These are phyloP conservation scores for Pholiota conissans DNA, from an alignment of 768 basidiomycete genomes.

Conservation along the genomic window DNA sequence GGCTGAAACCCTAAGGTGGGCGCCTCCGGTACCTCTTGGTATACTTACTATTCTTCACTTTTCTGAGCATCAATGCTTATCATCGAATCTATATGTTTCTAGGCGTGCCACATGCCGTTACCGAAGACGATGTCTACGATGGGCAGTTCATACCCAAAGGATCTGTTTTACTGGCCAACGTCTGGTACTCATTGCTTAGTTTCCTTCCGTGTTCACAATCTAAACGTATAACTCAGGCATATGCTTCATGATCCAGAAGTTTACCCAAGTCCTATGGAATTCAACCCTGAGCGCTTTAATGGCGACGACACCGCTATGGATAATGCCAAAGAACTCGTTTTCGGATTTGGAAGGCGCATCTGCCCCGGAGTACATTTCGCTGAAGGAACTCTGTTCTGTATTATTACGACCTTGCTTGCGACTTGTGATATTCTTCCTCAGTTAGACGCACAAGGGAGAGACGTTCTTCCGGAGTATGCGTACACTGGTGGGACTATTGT, in stretches of 20 bases:
- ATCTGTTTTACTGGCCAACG: conserved; percentile 14
- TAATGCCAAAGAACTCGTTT: conserved; percentile 17
- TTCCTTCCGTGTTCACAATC: not conserved
- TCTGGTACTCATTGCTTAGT: conserved; percentile 15
- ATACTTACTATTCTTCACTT: conserved; percentile 3
- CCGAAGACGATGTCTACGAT: conserved; percentile 16
- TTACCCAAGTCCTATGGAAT: conserved; percentile 23
- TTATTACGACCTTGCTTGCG: conserved; percentile 28
- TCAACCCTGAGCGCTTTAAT: conserved; percentile 25
- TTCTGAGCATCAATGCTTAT: not conserved
- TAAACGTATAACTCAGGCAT: not conserved
- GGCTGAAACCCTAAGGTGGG: conserved; percentile 48
- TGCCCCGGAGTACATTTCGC: conserved; percentile 41
- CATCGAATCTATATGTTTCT: conserved; percentile 23
- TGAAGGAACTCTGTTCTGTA: conserved; percentile 24
- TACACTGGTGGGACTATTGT: conserved; percentile 17
- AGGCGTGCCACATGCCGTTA: conserved; percentile 20
- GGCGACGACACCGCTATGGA: conserved; percentile 24
- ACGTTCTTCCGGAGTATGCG: conserved; percentile 19
- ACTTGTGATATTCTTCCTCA: conserved; percentile 31
- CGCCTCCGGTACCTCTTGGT: conserved; percentile 43
- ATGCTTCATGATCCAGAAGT: conserved; percentile 25
- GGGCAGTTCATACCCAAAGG: conserved; percentile 15
- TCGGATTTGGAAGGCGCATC: conserved; percentile 38
- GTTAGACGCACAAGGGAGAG: conserved; percentile 23